These are phyloP conservation scores for Cladosporium sp. DNA, from an alignment of 2,329 filamentous ascomycete genomes.

Conservation along the genomic window DNA sequence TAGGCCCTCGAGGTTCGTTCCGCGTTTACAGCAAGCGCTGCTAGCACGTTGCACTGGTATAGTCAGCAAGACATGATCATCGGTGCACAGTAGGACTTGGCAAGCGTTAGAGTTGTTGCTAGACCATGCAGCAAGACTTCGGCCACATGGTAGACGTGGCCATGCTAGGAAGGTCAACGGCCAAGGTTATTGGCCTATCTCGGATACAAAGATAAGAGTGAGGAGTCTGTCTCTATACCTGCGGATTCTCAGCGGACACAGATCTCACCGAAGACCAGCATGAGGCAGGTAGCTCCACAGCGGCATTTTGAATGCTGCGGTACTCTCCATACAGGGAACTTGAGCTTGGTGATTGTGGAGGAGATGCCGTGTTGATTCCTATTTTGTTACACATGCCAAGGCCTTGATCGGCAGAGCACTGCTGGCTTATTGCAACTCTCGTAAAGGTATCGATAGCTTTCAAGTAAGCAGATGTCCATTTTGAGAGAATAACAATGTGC, in stretches of 20 bases:
- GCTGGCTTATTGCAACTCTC: neutral
- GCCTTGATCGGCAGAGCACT: neutral
- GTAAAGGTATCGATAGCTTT: neutral
- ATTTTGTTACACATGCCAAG: conserved; percentile 1
- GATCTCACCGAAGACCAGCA: neutral
- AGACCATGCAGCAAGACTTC: neutral
- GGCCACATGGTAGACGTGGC: neutral
- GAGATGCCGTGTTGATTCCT: neutral
- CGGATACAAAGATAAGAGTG: neutral
- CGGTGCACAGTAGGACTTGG: neutral
- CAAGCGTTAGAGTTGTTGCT: neutral
- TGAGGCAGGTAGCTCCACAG: neutral
- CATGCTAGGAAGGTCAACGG: neutral
- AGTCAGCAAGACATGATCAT: neutral
- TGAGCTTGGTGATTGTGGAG: neutral
- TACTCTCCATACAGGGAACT: no score
- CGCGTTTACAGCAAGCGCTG: neutral
- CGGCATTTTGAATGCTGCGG: neutral
- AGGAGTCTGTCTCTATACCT: neutral
- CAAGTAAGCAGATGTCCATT: no score
- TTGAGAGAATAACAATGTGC: no score
- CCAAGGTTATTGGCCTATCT: neutral
- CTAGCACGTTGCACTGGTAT: neutral
- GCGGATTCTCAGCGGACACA: neutral
- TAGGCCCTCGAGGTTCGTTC: neutral